phyloP scores from a whole-genome alignment of 306 rosid genomes.

The Dryas octopetala region DNA sequence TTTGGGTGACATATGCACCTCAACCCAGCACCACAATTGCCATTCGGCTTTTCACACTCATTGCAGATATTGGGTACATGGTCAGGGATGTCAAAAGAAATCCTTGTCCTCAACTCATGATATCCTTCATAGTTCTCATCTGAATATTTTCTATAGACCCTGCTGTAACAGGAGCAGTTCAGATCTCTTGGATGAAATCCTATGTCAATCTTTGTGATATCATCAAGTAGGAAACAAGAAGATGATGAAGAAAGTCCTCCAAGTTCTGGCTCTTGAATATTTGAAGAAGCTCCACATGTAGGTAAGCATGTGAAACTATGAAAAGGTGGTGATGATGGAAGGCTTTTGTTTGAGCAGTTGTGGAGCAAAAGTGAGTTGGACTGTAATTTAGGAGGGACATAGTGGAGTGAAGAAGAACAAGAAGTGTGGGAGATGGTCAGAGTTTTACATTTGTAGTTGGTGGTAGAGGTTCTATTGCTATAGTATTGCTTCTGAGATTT shows the following conservation, averaged over 20 bases:
- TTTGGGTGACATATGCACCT: constrained; percentile 68
- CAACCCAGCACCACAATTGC: constrained; percentile 70
- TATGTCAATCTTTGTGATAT: constrained; percentile 34
- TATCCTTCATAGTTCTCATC: constrained; percentile 28
- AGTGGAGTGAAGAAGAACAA: constrained; percentile 42
- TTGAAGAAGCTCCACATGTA: constrained; percentile 26
- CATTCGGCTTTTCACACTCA: constrained; percentile 61
- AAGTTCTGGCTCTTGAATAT: constrained; percentile 16
- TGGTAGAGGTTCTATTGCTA: constrained; percentile 28
- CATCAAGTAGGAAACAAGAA: constrained; percentile 51
- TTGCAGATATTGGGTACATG: constrained; percentile 59
- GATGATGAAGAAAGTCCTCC: not conserved
- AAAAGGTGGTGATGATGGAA: constrained; percentile 22
- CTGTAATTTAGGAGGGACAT: constrained; percentile 31
- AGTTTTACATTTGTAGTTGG: constrained; percentile 29
- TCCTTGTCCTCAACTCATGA: constrained; percentile 37
- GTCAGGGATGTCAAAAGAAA: constrained; percentile 55
- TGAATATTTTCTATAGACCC: constrained; percentile 36
- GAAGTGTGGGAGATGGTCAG: constrained; percentile 29
- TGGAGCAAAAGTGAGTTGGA: constrained; percentile 55
- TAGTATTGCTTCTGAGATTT: constrained; percentile 33
- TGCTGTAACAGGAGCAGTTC: constrained; percentile 54
- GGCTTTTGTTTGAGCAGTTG: constrained; percentile 48
- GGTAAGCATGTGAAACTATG: constrained; percentile 27
- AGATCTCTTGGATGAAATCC: constrained; percentile 50